A percentile compares a stretch with the other conserved stretches of the same genome.
Conservation (phyloP, 371 early-diverging fungal genomes). For the Syncephalastrum racemosum region DNA sequence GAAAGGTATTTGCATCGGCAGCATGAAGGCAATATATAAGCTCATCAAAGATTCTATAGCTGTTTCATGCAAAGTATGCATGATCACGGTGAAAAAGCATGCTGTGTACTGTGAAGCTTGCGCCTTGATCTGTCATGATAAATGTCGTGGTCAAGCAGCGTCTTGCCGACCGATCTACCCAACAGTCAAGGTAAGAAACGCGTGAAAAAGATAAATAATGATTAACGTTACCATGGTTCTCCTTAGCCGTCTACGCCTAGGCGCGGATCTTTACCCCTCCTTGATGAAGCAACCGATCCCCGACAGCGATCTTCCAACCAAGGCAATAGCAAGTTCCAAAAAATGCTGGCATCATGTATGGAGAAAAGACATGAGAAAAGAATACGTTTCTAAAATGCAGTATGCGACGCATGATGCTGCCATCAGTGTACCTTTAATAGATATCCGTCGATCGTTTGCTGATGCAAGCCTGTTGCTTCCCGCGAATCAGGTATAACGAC, state of each 20-base stretch:
- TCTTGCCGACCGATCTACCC: conserved; percentile 24
- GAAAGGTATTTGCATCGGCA: conserved; percentile 11
- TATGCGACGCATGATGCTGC: too few relatives aligned
- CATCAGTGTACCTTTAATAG: too few relatives aligned
- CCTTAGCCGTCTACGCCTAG: not conserved
- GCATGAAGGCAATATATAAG: too few relatives aligned
- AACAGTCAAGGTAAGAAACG: not conserved
- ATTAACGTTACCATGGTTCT: not conserved
- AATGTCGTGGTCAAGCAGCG: conserved; percentile 24
- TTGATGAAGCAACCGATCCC: not conserved
- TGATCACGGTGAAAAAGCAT: conserved; percentile 23
- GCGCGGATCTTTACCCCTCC: conserved; percentile 6
- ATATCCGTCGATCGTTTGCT: too few relatives aligned
- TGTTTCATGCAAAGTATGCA: conserved; percentile 31
- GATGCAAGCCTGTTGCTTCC: too few relatives aligned
- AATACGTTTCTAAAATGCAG: too few relatives aligned
- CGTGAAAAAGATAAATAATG: not conserved
- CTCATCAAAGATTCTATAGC: conserved; percentile 4
- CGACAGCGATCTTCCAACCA: not conserved
- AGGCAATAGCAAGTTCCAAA: conserved; percentile 19
- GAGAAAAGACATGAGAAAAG: too few relatives aligned
- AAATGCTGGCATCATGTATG: conserved; percentile 21
- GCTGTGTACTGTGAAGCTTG: conserved; percentile 28
- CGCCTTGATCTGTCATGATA: conserved; percentile 37
- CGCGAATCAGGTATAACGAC: too few relatives aligned